These are phyloP conservation scores for Friedmanniomyces endolithicus DNA, from an alignment of 495 filamentous ascomycete genomes.

Conservation along the genomic window DNA sequence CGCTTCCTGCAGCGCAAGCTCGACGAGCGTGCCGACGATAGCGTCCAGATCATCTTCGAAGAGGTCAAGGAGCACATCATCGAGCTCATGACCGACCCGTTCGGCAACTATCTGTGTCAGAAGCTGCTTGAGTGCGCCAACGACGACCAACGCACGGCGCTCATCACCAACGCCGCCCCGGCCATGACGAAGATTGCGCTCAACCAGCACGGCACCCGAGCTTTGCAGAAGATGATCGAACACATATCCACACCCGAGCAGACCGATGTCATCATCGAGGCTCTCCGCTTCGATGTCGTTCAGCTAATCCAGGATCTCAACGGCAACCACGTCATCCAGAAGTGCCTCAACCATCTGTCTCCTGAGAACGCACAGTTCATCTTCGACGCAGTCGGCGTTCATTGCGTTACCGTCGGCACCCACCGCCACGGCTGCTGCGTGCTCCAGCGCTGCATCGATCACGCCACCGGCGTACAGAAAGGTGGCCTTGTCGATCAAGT, in stretches of 20 bases:
- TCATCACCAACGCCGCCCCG: slow-evolving; percentile 76
- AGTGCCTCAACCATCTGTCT: slow-evolving; percentile 87
- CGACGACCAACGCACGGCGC: slow-evolving; percentile 82
- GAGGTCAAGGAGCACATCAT: slow-evolving; percentile 85
- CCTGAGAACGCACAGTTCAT: slow-evolving; percentile 83
- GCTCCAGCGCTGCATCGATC: slow-evolving; percentile 93
- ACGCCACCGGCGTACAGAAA: slow-evolving; percentile 83
- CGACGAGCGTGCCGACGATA: slow-evolving; percentile 72
- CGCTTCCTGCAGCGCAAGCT: slow-evolving; percentile 91
- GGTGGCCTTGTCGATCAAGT: slow-evolving; percentile 73
- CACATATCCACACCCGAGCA: slow-evolving; percentile 71
- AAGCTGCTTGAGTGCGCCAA: slow-evolving; percentile 88
- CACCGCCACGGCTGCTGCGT: slow-evolving; percentile 98
- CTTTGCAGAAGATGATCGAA: slow-evolving; percentile 98
- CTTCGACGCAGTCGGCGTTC: slow-evolving; percentile 75
- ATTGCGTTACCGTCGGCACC: slow-evolving; percentile 85
- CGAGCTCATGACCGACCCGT: slow-evolving; percentile 97
- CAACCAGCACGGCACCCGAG: slow-evolving; percentile 92
- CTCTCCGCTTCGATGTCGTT: slow-evolving; percentile 68
- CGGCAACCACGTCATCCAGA: slow-evolving; percentile 97
- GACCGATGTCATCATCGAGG: slow-evolving; percentile 68
- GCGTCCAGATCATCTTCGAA: slow-evolving; percentile 81
- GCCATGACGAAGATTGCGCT: slow-evolving; percentile 83
- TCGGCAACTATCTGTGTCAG: slow-evolving; percentile 96
- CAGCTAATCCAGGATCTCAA: slow-evolving; percentile 92